Conservation (phyloP, 139 green algal genomes). For the Tetratostichococcus sp. region DNA sequence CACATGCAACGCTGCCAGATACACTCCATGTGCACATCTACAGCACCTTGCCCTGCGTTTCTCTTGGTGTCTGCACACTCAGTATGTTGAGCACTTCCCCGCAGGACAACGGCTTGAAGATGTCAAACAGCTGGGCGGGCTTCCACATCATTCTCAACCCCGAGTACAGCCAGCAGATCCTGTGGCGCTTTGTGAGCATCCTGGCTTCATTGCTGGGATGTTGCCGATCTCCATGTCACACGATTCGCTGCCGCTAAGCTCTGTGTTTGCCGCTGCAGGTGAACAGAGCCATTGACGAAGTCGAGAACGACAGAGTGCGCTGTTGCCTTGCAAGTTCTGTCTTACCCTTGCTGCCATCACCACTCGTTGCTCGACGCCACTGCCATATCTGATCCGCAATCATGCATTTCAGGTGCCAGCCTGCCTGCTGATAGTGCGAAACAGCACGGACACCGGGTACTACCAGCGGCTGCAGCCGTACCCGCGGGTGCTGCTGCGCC, state of each 20-base stretch:
- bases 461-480: slow-evolving; percentile 79
- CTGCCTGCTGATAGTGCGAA: slow-evolving; percentile 70
- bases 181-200: slow-evolving; percentile 78
- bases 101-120: slow-evolving; percentile 66
- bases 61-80: no score
- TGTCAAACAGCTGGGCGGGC: slow-evolving; percentile 69
- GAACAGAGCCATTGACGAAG: slow-evolving; percentile 79
- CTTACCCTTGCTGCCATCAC: neutral
- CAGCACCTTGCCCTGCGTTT: no score
- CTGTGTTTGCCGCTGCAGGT: no score
- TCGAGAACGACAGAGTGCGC: slow-evolving; percentile 61
- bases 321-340: neutral
- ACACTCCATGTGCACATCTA: no score
- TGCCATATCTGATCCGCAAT: no score
- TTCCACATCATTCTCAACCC: slow-evolving; percentile 80
- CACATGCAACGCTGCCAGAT: no score
- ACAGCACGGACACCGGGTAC: slow-evolving; percentile 68
- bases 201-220: slow-evolving; percentile 13
- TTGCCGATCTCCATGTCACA: no score
- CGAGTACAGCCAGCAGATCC: slow-evolving; percentile 60
- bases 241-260: neutral
- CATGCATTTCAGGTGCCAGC: slow-evolving; percentile 48
- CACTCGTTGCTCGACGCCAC: neutral
- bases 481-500: slow-evolving; percentile 68
- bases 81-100: no score